Base-by-base conservation (phyloP, 225 moss, liverwort and hornwort genomes). In the Pseudisothecium myosuroides region DNA sequence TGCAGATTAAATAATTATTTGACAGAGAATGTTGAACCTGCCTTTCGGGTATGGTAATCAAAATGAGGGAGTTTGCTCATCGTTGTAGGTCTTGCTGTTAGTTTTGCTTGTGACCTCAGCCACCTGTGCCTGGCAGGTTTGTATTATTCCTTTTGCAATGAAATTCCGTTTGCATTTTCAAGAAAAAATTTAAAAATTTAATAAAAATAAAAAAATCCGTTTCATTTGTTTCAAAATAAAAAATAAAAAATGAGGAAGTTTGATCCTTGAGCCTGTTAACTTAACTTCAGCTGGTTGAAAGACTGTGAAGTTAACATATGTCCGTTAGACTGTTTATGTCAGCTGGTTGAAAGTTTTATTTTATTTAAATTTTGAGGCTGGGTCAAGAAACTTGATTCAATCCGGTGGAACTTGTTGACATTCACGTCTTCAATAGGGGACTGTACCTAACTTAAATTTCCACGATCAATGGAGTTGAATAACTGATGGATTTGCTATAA, bases 41-140 rank as follows among this genome's bases (percentile, higher is more conserved):
- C 19, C 47, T 47, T 19, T 1, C 0, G 0, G 11, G 7, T 31
- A 18, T 0, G 1, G 2, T 50, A 13, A 27, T 36, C 17, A 20
- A 71, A 20, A 27, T 43, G 27, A 41, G 20, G 3, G 5, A 21
- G 65, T 34, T 65, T 64, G n/a, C n/a, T n/a, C n/a, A n/a, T n/a
- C n/a, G n/a, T n/a, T n/a, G n/a, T n/a, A n/a, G n/a, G n/a, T n/a
- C n/a, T n/a, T n/a, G n/a, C n/a, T n/a, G n/a, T n/a, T n/a, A n/a
- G n/a, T n/a, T n/a, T n/a, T n/a, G n/a, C n/a, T n/a, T n/a, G n/a
- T n/a, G n/a, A n/a, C n/a, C n/a, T n/a, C n/a, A n/a, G n/a, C n/a
- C n/a, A n/a, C n/a, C n/a, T n/a, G n/a, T n/a, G n/a, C n/a, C n/a
- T n/a, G n/a, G n/a, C n/a, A n/a, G n/a, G n/a, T n/a, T n/a, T n/a